Evolutionary conservation across 148 eudicot genomes (phyloP).

Genomic region (Simmondsia chinensis): DNA sequence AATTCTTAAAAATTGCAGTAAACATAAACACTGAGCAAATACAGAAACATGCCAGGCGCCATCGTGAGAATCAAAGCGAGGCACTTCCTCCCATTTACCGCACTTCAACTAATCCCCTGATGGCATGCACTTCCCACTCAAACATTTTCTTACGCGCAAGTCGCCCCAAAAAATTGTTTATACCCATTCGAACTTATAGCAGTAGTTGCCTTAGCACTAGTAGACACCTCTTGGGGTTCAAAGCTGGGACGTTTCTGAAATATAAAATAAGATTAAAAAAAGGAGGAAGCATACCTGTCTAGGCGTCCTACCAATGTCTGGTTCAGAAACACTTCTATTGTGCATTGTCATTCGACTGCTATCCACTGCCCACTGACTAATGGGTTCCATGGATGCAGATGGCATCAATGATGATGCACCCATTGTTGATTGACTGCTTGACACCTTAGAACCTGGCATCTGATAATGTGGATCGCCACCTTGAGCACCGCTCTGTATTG

Average conservation of each 20-base stretch:
- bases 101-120: too few species aligned
- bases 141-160: too few species aligned
- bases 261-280: not conserved
- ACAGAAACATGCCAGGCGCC: not conserved
- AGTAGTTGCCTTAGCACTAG: too few species aligned
- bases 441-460: conserved; percentile 40
- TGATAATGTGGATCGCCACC: conserved; percentile 38
- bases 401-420: conserved; percentile 69
- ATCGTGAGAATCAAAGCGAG: too few species aligned
- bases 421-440: conserved; percentile 69
- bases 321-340: conserved; percentile 85
- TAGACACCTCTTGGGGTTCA: too few species aligned
- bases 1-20: conserved; percentile 1
- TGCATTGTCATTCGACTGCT: conserved; percentile 50
- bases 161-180: too few species aligned
- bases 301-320: conserved; percentile 72
- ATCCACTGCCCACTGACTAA: conserved; percentile 54
- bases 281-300: conserved; percentile 35
- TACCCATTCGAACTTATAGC: too few species aligned
- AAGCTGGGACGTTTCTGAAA: too few species aligned
- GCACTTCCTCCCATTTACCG: too few species aligned
- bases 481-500: conserved; percentile 26
- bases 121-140: too few species aligned
- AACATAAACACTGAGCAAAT: not conserved
- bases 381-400: conserved; percentile 75